These are phyloP conservation scores for Puccinellia tenuiflora DNA, from an alignment of 176 grass and related monocot species.

Conservation along the genomic window DNA sequence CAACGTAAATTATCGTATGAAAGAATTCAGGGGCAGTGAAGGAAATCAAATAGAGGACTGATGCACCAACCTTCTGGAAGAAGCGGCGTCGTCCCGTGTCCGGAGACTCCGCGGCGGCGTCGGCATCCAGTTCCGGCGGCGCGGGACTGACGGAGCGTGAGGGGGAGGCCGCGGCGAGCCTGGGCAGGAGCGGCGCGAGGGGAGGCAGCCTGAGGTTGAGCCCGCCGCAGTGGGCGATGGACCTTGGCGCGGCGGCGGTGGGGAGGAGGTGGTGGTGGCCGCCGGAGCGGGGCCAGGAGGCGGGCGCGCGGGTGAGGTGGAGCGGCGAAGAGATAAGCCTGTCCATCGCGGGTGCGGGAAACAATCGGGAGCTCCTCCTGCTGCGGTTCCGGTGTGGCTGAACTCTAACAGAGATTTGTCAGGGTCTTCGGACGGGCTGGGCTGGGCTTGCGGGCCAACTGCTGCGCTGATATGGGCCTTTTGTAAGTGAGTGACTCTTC, in stretches of 20 bases:
- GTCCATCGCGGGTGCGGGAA: constrained; percentile 39
- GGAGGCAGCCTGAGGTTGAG: not conserved
- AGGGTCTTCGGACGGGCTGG: not conserved
- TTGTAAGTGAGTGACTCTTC: too few relatives aligned
- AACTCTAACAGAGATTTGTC: not conserved
- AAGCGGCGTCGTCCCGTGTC: not conserved
- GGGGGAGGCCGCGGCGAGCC: constrained; percentile 1
- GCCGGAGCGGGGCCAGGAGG: not conserved
- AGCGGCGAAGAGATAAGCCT: constrained; percentile 74
- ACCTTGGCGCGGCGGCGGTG: not conserved
- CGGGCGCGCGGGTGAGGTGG: constrained; percentile 22
- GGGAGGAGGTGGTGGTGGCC: constrained; percentile 4
- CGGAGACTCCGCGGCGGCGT: not conserved
- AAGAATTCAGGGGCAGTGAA: not conserved
- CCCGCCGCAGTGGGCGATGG: not conserved
- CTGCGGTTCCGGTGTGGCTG: not conserved
- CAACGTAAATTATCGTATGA: not conserved
- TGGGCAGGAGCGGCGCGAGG: constrained; percentile 17
- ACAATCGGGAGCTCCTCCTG: not conserved
- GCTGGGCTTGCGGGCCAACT: not conserved
- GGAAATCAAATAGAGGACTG: not conserved
- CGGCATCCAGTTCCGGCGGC: not conserved
- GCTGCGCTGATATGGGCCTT: too few relatives aligned
- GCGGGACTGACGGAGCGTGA: not conserved
- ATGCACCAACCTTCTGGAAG: constrained; percentile 28